These are phyloP conservation scores for Inga oerstediana DNA, from an alignment of 306 rosid species.

Conservation along the genomic window DNA sequence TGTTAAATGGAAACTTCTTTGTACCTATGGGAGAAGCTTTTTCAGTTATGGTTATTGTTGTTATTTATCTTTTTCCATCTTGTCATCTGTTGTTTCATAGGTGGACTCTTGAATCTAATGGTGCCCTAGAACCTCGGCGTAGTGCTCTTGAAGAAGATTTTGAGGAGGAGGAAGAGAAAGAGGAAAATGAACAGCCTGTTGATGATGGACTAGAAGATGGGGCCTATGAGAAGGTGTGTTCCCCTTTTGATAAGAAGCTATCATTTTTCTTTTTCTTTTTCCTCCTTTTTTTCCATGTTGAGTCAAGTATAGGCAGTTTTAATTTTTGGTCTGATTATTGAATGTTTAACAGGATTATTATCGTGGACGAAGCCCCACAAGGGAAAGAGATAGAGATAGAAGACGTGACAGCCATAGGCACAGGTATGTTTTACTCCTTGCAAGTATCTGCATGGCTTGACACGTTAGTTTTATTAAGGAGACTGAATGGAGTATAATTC, in stretches of 20 bases:
- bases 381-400: constrained; percentile 90
- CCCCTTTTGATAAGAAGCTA: constrained; percentile 10
- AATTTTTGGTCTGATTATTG: constrained; percentile 24
- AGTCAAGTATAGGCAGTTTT: neutral
- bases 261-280: neutral
- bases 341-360: constrained; percentile 60
- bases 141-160: constrained; percentile 98
- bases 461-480: neutral
- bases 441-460: constrained; percentile 9
- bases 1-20: neutral
- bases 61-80: neutral
- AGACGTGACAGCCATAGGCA: constrained; percentile 89
- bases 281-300: neutral
- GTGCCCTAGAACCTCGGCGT: constrained; percentile 68
- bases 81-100: constrained; percentile 38
- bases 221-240: constrained; percentile 64
- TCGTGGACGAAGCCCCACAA: constrained; percentile 85
- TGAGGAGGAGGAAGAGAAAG: constrained; percentile 99
- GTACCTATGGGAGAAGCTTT: neutral
- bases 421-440: constrained; percentile 55
- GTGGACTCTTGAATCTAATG: constrained; percentile 82
- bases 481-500: constrained; percentile 2
- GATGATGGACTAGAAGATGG: constrained; percentile 73
- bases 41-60: neutral
- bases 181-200: constrained; percentile 76